Evolutionary conservation across 78 protist species (phyloP), one percentile per base, ranked within the genome.

Genomic region (Cavenderia fasciculata): DNA sequence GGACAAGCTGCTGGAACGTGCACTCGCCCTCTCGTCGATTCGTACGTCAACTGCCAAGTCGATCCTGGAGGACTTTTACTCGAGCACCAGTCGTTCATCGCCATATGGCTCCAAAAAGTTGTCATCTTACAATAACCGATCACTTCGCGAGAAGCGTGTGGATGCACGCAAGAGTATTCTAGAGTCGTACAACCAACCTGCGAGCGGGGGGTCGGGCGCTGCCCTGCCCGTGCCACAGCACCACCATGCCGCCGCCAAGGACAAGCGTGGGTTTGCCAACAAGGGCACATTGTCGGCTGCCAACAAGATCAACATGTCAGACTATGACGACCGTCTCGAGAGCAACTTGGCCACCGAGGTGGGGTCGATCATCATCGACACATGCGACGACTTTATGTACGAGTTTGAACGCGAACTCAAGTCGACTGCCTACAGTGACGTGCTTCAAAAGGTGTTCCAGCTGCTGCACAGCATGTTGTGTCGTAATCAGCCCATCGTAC

Each of bases 31-130:
- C 1, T 68, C 90, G 4, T 68, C 90, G 2, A 23, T 82, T 25
- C 66, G 90, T 52, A 82, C 90, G 16, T 57, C 73, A 11, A 82
- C 90, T 0, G 90, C 90, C 18, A 82, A 82, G 59, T 82, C 90
- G 34, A 82, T 82, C 31, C 43, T 82, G 27, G 90, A 82, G 33
- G 90, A 82, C 19, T 82, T 68, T 10, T 82, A 82, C 25, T 62
- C 78, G 19, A 49, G 52, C 10, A 23, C 59, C 34, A 63, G 38
- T 21, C 44, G 88, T 51, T 44, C 52, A 19, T 82, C 90, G 27
- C 90, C 90, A 12, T 82, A 68, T 69, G 73, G 78, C 16, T 38
- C 70, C 34, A 82, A 82, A 66, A 82, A 82, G 43, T 21, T 49
- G 10, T 82, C 65, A n/a, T 38, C 51, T 38, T n/a, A n/a, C n/a